Conservation (phyloP, 2,329 filamentous ascomycete genomes). For the Fusarium longipes region DNA sequence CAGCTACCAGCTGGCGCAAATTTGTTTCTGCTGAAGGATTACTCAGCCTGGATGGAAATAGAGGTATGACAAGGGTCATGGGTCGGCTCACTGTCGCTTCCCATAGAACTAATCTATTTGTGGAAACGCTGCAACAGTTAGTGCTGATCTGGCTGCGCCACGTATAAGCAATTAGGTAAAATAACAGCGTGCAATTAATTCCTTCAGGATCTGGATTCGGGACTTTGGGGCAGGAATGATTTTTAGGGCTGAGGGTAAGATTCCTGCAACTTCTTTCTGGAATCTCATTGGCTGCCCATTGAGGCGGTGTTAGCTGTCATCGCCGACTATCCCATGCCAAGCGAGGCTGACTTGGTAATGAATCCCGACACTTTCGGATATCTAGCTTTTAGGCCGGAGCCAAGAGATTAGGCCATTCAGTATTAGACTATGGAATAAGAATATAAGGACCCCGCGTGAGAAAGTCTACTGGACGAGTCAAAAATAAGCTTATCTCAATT, state of each 20-base stretch:
- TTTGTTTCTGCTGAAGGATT: not conserved
- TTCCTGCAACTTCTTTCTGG: not conserved
- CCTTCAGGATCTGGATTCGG: not conserved
- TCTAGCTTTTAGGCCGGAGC: not conserved
- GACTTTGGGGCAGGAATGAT: not conserved
- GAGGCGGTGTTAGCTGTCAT: not conserved
- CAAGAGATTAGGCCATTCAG: not conserved
- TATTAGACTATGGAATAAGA: not conserved
- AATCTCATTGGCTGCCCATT: not conserved
- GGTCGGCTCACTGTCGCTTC: not conserved
- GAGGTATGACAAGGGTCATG: not conserved
- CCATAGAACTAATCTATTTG: not conserved
- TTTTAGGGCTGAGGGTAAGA: conserved; percentile 1
- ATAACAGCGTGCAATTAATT: not conserved
- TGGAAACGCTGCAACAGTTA: not conserved
- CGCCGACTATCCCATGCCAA: not conserved
- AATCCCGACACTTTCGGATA: not conserved
- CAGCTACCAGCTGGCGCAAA: not conserved
- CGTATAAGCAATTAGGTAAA: not conserved
- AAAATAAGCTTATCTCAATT: not conserved
- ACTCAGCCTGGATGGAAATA: conserved; percentile 1
- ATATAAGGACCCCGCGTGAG: not conserved
- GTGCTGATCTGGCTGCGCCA: not conserved
- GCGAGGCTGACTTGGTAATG: not conserved
- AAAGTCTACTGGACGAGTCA: not conserved